Conservation (phyloP, 768 basidiomycete species). For the Tylopilus balloui region DNA sequence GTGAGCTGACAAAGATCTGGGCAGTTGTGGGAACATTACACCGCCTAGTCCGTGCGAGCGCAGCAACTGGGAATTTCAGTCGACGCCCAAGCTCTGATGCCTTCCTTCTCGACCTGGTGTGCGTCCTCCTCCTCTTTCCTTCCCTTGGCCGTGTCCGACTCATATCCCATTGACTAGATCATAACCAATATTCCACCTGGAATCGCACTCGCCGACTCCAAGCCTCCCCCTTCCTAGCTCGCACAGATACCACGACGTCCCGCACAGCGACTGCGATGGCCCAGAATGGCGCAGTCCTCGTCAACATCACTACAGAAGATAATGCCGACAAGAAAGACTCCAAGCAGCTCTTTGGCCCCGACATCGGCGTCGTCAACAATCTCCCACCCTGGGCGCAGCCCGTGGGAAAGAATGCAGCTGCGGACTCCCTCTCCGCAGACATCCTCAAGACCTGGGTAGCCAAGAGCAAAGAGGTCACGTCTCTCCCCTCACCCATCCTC, state of each 20-base stretch:
- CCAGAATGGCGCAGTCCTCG: slow-evolving; percentile 30
- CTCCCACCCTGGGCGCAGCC: slow-evolving; percentile 68
- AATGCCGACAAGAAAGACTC: slow-evolving; percentile 45
- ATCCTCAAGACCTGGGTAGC: slow-evolving; percentile 80
- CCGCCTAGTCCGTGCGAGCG: not conserved
- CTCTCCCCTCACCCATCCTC: not conserved
- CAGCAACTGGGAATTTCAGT: not conserved
- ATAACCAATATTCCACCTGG: slow-evolving; percentile 52
- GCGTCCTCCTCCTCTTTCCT: slow-evolving; percentile 12
- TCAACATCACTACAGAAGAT: slow-evolving; percentile 21
- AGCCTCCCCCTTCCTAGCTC: slow-evolving; percentile 48
- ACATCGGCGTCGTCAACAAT: slow-evolving; percentile 70
- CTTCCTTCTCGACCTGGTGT: slow-evolving; percentile 39
- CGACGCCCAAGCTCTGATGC: slow-evolving; percentile 15
- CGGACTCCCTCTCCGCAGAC: slow-evolving; percentile 76
- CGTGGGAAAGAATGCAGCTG: slow-evolving; percentile 56
- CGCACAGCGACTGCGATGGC: slow-evolving; percentile 49
- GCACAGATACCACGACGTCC: slow-evolving; percentile 45
- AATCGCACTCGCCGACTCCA: slow-evolving; percentile 53
- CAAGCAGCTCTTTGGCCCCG: slow-evolving; percentile 83
- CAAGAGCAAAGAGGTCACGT: slow-evolving; percentile 74
- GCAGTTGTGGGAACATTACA: not conserved
- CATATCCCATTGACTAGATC: slow-evolving; percentile 31
- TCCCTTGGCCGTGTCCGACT: not conserved
- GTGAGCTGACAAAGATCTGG: not conserved